phyloP scores from a whole-genome alignment of 1,139 yeast species.

The Yamadazyma jaroonii region DNA sequence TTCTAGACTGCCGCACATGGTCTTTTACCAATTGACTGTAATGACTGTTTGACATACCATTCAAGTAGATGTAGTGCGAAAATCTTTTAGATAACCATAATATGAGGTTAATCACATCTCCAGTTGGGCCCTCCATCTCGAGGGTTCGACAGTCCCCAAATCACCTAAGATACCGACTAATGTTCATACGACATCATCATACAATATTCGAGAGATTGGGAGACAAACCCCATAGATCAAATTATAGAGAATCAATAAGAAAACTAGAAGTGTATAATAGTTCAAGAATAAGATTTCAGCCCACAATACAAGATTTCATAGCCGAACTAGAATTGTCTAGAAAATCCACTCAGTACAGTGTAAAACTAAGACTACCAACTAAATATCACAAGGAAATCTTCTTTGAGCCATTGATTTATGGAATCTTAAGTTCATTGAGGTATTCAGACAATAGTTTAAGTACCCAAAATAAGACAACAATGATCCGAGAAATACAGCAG shows the following conservation, averaged over 20 bases:
- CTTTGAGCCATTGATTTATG: conserved; percentile 9
- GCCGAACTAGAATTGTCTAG: conserved; percentile 17
- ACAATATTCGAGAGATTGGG: conserved; percentile 3
- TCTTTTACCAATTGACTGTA: conserved; percentile 12
- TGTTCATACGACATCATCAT: conserved; percentile 6
- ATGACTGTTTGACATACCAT: conserved; percentile 6
- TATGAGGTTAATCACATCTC: too few species aligned
- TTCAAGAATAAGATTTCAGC: conserved; percentile 17
- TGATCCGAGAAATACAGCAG: not conserved
- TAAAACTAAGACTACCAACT: not conserved
- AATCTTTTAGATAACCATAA: not conserved
- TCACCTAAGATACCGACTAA: not conserved
- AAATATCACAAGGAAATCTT: conserved; percentile 1
- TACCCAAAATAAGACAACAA: not conserved
- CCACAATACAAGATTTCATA: conserved; percentile 24
- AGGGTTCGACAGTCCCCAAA: not conserved
- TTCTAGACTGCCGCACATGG: conserved; percentile 4
- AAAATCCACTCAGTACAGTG: not conserved
- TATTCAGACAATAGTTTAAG: not conserved
- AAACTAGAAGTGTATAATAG: conserved; percentile 18
- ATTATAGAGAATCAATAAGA: conserved; percentile 18
- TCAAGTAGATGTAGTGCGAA: conserved; percentile 3
- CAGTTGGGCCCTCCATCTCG: too few species aligned
- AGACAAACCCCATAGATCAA: conserved; percentile 28
- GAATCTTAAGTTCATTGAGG: conserved; percentile 5